Evolutionary conservation across 2,329 filamentous ascomycete genomes (phyloP).

Genomic region (Ophioceras dolichostomum): DNA sequence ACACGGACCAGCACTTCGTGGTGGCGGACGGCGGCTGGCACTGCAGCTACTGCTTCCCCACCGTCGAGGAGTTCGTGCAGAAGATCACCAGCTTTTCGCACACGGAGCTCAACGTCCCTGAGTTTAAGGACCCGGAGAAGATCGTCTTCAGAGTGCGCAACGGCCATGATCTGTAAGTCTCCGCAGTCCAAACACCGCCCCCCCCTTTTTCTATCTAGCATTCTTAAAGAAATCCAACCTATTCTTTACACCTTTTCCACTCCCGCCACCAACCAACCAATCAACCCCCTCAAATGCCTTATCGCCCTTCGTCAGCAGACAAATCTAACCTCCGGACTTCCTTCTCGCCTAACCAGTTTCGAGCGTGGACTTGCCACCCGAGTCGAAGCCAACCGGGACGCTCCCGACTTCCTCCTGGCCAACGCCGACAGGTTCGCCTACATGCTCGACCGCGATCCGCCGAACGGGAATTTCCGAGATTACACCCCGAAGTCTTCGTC

Average conservation of each 20-base stretch:
- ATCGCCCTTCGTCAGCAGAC: too few species aligned
- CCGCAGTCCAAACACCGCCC: too few species aligned
- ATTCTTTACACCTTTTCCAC: too few species aligned
- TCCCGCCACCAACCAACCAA: too few species aligned
- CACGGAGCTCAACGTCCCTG: constrained; percentile 20
- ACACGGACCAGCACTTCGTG: constrained; percentile 14
- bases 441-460: constrained; percentile 24
- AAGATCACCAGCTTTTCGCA: constrained; percentile 32
- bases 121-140: constrained; percentile 23
- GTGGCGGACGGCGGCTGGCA: constrained; percentile 31
- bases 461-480: constrained; percentile 24
- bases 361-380: constrained; percentile 10
- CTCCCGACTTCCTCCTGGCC: constrained; percentile 25
- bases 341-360: constrained; percentile 7
- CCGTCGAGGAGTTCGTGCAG: constrained; percentile 23
- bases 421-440: constrained; percentile 20
- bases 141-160: constrained; percentile 26
- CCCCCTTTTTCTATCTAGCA: too few species aligned
- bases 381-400: constrained; percentile 25
- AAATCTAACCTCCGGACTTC: too few species aligned
- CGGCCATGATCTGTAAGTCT: constrained; percentile 27
- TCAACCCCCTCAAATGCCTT: too few species aligned
- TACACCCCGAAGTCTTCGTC: too few species aligned
- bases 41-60: constrained; percentile 30
- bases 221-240: not conserved